A percentile compares a stretch with the other conserved stretches of the same genome.
phyloP scores from a whole-genome alignment of 1,284 basidiomycete species.

The Malassezia sympodialis region DNA sequence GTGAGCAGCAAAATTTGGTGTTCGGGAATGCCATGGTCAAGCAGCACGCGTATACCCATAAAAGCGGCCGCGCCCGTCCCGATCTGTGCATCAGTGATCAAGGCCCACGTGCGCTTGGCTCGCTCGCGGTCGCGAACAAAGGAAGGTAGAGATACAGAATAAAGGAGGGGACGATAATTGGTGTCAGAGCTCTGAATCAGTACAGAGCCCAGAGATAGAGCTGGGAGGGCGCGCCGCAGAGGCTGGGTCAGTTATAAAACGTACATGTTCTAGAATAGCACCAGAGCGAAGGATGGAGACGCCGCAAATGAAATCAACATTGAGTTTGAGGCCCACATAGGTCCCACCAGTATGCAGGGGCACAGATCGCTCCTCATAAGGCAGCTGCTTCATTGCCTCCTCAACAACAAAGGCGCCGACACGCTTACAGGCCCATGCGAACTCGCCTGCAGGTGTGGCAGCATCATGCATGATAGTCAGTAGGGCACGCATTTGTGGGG shows the following conservation, averaged over 20 bases:
- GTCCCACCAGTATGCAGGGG: slow-evolving; percentile 58
- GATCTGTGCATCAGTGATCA: slow-evolving; percentile 90
- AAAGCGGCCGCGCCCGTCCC: slow-evolving; percentile 87
- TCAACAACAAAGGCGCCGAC: slow-evolving; percentile 76
- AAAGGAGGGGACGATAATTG: slow-evolving; percentile 76
- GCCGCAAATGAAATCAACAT: slow-evolving; percentile 50
- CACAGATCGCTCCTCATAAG: slow-evolving; percentile 59
- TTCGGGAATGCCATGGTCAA: slow-evolving; percentile 85
- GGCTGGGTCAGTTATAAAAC: slow-evolving; percentile 63
- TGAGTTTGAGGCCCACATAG: slow-evolving; percentile 59
- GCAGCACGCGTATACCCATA: slow-evolving; percentile 88
- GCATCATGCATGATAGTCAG: slow-evolving; percentile 71
- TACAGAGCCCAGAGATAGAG: slow-evolving; percentile 75
- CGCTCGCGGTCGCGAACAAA: slow-evolving; percentile 28
- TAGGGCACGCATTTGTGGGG: slow-evolving; percentile 59
- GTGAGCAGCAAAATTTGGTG: slow-evolving; percentile 58
- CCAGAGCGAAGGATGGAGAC: slow-evolving; percentile 7
- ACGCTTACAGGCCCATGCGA: slow-evolving; percentile 77
- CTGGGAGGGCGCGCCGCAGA: slow-evolving; percentile 74
- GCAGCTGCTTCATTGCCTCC: slow-evolving; percentile 68
- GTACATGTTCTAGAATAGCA: slow-evolving; percentile 53
- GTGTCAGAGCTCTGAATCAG: slow-evolving; percentile 73
- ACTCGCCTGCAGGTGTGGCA: slow-evolving; percentile 59
- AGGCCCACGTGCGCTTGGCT: slow-evolving; percentile 64
- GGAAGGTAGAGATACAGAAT: slow-evolving; percentile 68